Base-by-base conservation (phyloP, 1,139 yeast species). In the Yamadazyma epiphylla region DNA sequence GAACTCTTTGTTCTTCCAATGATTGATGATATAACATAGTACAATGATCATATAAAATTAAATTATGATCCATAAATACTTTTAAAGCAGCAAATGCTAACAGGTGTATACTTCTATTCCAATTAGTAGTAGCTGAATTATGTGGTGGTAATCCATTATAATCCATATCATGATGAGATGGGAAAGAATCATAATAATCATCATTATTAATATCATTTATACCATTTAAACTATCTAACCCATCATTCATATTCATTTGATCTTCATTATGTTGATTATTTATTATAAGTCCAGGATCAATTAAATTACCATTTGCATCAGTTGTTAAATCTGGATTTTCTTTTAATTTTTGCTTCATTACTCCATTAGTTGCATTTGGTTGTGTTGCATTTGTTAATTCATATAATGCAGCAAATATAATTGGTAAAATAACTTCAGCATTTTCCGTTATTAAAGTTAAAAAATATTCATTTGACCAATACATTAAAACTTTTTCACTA, bases 401-500 rank as follows among this genome's bases (percentile, higher is more conserved):
- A 55, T 88, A 89, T 43, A 91, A 68, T 4, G 96, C 78, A 1
- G 96, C 86, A 61, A 87, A 94, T 26, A 91, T 78, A 32, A 91
- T 88, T 14, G 98, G 98, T 45, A 91, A 65, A 32, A 91, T 89
- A 24, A 86, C 91, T 48, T 88, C 96, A 9, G 95, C 91, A 50
- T 78, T 79, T 51, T 91, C 97, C 17, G 94, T 86, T 29, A 94
- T 88, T 42, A 91, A 64, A 24, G 89, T 83, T 46, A 91, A 76
- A 54, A 91, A 89, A 61, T 86, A 89, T 53, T 91, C 98, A 56
- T 91, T 91, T 45, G 86, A 84, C 94, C 96, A 94, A 58, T 80
- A 88, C 53, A 91, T 85, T 37, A 91, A 71, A 1, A 94, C 96
- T 46, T 94, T 88, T 58, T 91, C 99, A 41, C 95, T 85, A 16